Base-by-base conservation (phyloP, 495 filamentous ascomycete species). In the Penicillium desertorum region DNA sequence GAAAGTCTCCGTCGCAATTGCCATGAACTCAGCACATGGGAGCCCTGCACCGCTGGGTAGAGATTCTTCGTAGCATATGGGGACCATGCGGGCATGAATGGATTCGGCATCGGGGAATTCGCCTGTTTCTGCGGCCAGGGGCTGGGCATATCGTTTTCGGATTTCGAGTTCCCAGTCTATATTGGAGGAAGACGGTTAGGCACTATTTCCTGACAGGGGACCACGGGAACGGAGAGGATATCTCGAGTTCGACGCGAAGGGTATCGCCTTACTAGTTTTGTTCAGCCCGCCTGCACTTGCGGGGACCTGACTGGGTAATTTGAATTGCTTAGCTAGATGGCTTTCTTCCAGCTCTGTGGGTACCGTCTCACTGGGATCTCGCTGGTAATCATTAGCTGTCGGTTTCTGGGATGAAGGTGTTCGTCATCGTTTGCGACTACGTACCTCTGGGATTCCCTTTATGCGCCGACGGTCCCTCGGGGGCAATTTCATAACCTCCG, bases 21-120 rank as follows among this genome's bases (percentile, higher is more conserved):
- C 88, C 85, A 98, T 88, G 68, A 93, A 91, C 50, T 89, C 86
- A 6, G 92, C 85, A 34, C 89, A 89, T 27, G 89, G 83, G 6
- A 85, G 67, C 7, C 82, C 76, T 58, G 89, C 83, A 3, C 92
- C 90, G 22, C 81, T 81, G n/a, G 81, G 80, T 5, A 98, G 83
- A 0, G 92, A 94, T 58, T 89, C 82, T 72, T 96, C 94, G 72
- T 96, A 96, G 73, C 91, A 96, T 61, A 97, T 94, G 9, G 94
- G 92, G 17, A 90, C 78, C 88, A 98, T 95, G 55, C 92, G 89
- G 19, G 84, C 80, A 62, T 89, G 82, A 60, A 98, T 90, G 27
- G 85, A 87, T 50, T 85, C 81, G 10, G 82, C 73, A 61, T 95
- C 90, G 14, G 94, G 94, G 65, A 98, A 97, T 73, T 98, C 94